phyloP scores from a whole-genome alignment of 306 rosid species.

The Ziziphus jujuba region DNA sequence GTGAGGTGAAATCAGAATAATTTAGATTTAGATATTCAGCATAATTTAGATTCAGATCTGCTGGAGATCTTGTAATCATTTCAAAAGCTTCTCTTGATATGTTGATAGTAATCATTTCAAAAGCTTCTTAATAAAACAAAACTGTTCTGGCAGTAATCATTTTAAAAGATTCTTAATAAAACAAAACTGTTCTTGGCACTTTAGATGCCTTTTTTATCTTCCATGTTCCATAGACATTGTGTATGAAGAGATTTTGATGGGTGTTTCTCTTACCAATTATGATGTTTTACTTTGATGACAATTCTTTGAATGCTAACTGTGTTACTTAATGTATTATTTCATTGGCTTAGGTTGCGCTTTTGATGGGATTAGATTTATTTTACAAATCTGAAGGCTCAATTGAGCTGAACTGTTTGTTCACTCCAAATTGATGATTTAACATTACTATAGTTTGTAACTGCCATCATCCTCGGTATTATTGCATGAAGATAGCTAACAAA shows the following conservation, averaged over 20 bases:
- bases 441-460: not conserved
- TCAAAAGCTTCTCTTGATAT: too few species aligned
- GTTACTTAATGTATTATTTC: not conserved
- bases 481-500: constrained; percentile 25
- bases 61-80: too few species aligned
- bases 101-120: too few species aligned
- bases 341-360: constrained; percentile 1
- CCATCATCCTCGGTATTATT: not conserved
- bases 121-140: too few species aligned
- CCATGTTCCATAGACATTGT: not conserved
- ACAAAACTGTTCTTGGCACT: not conserved
- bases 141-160: too few species aligned
- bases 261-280: not conserved
- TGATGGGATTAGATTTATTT: not conserved
- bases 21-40: too few species aligned
- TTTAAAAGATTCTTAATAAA: too few species aligned
- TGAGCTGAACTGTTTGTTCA: not conserved
- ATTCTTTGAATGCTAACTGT: not conserved
- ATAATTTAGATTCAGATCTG: too few species aligned
- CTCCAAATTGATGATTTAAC: not conserved
- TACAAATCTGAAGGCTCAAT: not conserved
- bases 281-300: not conserved
- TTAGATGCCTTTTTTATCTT: not conserved
- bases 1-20: too few species aligned
- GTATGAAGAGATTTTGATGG: not conserved